Percentiles rank a stretch among this genome's conserved stretches.
Evolutionary conservation across 129 eudicot species (phyloP).

Genomic region (Glebionis coronaria): DNA sequence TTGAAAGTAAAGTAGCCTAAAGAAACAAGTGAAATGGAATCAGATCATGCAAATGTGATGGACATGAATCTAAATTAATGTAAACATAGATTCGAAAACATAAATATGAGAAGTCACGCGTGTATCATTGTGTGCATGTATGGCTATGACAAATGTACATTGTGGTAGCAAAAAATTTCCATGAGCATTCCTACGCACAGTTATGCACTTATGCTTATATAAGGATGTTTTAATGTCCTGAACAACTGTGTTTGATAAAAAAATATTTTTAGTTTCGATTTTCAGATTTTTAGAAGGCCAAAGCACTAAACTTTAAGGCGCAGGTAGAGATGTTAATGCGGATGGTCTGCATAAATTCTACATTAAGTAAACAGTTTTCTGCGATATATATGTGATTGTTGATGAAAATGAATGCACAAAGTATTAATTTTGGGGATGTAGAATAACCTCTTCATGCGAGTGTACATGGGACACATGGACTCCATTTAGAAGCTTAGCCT

Average conservation of each 20-base stretch:
- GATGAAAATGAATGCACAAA: too few relatives aligned
- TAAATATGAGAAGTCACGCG: background rate
- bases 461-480: conserved; percentile 89
- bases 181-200: background rate
- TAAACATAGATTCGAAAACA: background rate
- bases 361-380: too few relatives aligned
- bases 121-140: background rate
- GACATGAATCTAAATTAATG: background rate
- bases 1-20: conserved; percentile 79
- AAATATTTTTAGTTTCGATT: background rate
- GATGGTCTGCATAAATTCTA: too few relatives aligned
- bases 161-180: background rate
- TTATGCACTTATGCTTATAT: background rate
- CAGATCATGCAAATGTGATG: conserved; percentile 7
- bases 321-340: background rate
- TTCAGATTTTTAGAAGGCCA: background rate
- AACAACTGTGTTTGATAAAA: background rate
- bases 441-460: conserved; percentile 63
- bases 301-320: background rate
- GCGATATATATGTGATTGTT: too few relatives aligned
- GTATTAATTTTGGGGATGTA: too few relatives aligned
- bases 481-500: conserved; percentile 63
- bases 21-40: conserved; percentile 2
- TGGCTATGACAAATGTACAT: background rate
- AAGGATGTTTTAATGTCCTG: background rate